phyloP scores from a whole-genome alignment of 306 rosid species.

The Begonia fuchsioides region DNA sequence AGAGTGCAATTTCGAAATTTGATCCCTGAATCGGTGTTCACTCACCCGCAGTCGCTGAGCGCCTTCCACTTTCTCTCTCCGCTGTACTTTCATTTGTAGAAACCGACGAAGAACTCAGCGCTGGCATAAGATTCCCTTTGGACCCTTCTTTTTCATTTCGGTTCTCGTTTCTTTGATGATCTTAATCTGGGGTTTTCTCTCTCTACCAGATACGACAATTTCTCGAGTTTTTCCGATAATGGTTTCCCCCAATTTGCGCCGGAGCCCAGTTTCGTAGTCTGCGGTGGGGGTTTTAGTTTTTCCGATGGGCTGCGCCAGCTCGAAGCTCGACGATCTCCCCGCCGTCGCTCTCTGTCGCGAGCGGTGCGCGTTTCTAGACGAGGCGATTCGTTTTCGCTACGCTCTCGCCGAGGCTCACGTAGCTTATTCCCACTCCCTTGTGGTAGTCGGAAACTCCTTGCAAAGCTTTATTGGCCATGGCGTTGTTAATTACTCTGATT shows the following conservation, averaged over 20 bases:
- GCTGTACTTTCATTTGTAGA: slow-evolving; percentile 25
- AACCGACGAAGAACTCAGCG: slow-evolving; percentile 69
- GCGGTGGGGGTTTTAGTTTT: not conserved
- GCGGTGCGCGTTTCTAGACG: slow-evolving; percentile 49
- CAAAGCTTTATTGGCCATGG: slow-evolving; percentile 40
- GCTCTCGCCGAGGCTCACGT: slow-evolving; percentile 63
- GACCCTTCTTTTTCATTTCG: not conserved
- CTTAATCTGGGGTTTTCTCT: slow-evolving; percentile 8
- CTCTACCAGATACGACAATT: not conserved
- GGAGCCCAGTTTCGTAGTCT: slow-evolving; percentile 1
- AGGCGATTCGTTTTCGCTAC: slow-evolving; percentile 67
- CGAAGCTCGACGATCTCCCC: slow-evolving; percentile 83
- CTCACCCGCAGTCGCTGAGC: slow-evolving; percentile 1
- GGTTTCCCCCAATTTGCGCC: not conserved
- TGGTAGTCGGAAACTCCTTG: slow-evolving; percentile 43
- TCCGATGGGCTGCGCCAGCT: slow-evolving; percentile 73
- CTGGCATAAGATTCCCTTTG: slow-evolving; percentile 81
- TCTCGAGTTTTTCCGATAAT: slow-evolving; percentile 5
- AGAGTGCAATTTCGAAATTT: slow-evolving; percentile 1
- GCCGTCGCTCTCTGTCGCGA: slow-evolving; percentile 88
- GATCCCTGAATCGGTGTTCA: slow-evolving; percentile 9
- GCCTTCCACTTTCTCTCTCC: slow-evolving; percentile 4
- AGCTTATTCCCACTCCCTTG: slow-evolving; percentile 59
- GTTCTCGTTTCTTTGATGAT: slow-evolving; percentile 2
- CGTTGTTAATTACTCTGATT: slow-evolving; percentile 10